A percentile compares a stretch with the other conserved stretches of the same genome.
phyloP scores from a whole-genome alignment of 257 asterid genomes.

The Salvia splendens region DNA sequence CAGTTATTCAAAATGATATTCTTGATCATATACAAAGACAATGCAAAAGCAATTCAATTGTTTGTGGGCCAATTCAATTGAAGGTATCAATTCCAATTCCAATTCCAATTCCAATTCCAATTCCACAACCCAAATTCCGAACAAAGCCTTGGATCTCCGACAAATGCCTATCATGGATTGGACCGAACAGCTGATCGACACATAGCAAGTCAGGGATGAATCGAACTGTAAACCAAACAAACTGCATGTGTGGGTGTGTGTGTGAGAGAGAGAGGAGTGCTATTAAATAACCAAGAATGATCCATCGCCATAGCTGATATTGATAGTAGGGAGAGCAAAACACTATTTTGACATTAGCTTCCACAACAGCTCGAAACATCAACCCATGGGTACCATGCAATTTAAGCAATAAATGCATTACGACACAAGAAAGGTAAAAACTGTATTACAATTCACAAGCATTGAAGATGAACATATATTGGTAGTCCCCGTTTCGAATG shows the following conservation, averaged over 20 bases:
- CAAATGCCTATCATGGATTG: too few species aligned
- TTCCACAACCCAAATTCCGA: too few species aligned
- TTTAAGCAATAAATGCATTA: conserved; percentile 18
- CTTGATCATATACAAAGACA: too few species aligned
- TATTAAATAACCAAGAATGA: not conserved
- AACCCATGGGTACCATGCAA: conserved; percentile 9
- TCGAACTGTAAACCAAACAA: not conserved
- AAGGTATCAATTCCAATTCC: too few species aligned
- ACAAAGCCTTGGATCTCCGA: too few species aligned
- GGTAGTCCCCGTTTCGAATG: conserved; percentile 18
- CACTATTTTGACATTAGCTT: conserved; percentile 17
- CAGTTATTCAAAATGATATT: too few species aligned
- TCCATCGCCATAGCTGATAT: not conserved
- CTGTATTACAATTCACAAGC: conserved; percentile 33
- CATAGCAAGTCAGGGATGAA: too few species aligned
- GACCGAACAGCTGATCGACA: too few species aligned
- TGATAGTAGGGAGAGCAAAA: conserved; percentile 13
- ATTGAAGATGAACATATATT: conserved; percentile 25
- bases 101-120: too few species aligned
- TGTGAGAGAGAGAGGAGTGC: too few species aligned
- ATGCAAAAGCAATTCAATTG: too few species aligned
- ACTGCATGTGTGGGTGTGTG: not conserved
- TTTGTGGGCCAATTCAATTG: too few species aligned
- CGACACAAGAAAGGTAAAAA: conserved; percentile 21
- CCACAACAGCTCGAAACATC: conserved; percentile 26